phyloP scores from a whole-genome alignment of 352 stramenopile species.

The Globisporangium mamillatum region DNA sequence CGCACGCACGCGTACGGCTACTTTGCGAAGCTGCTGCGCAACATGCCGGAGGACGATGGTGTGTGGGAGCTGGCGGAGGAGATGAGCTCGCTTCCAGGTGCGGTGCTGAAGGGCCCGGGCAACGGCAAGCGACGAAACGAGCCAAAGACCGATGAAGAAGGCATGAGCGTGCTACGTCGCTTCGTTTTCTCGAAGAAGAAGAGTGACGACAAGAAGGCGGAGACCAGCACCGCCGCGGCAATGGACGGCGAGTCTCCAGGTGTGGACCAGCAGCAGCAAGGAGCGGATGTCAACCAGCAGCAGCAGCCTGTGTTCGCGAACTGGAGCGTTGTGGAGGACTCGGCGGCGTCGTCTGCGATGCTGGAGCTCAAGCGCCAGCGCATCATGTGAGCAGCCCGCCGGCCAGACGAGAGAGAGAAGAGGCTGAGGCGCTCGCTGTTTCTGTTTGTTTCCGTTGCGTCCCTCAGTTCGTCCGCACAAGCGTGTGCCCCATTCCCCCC shows the following conservation, averaged over 20 bases:
- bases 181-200: slow-evolving; percentile 86
- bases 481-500: background rate
- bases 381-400: slow-evolving; percentile 18
- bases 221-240: background rate
- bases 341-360: slow-evolving; percentile 32
- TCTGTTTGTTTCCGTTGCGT: slow-evolving; percentile 7
- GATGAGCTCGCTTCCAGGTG: slow-evolving; percentile 72
- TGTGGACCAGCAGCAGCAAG: slow-evolving; percentile 8
- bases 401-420: background rate
- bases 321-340: slow-evolving; percentile 35
- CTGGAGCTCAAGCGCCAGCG: slow-evolving; percentile 37
- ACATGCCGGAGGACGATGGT: slow-evolving; percentile 82
- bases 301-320: slow-evolving; percentile 6
- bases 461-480: background rate
- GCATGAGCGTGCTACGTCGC: slow-evolving; percentile 79
- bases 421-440: background rate
- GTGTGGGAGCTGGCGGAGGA: slow-evolving; percentile 80
- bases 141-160: slow-evolving; percentile 80
- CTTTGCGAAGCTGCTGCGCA: slow-evolving; percentile 82
- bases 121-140: slow-evolving; percentile 77
- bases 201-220: slow-evolving; percentile 40
- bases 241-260: background rate
- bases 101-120: slow-evolving; percentile 69
- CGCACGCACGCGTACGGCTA: slow-evolving; percentile 86
- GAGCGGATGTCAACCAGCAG: background rate